Percentiles rank a stretch among this genome's conserved stretches.
Evolutionary conservation across 768 basidiomycete genomes (phyloP).

Genomic region (Podaxis sp.): DNA sequence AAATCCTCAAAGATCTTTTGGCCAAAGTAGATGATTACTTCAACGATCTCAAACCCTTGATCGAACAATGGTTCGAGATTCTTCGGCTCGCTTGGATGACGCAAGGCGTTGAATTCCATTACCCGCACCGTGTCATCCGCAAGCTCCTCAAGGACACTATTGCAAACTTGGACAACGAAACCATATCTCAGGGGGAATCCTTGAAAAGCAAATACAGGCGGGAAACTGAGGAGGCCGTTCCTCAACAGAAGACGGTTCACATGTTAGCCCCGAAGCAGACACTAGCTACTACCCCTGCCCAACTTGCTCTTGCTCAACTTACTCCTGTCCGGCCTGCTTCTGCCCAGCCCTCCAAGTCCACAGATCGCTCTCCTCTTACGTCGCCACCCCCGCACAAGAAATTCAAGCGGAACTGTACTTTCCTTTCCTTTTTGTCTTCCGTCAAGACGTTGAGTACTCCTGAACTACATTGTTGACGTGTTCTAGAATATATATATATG

Average conservation of each 20-base stretch:
- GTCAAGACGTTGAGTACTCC: too few relatives aligned
- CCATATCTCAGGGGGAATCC: background rate
- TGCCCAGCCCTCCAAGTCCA: too few relatives aligned
- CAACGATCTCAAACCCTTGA: background rate
- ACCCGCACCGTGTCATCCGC: background rate
- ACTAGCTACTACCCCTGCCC: too few relatives aligned
- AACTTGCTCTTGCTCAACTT: too few relatives aligned
- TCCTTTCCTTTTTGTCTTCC: too few relatives aligned
- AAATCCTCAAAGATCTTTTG: background rate
- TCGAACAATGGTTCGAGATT: background rate
- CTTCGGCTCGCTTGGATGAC: background rate
- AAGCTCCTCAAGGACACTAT: background rate
- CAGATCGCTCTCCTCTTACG: too few relatives aligned
- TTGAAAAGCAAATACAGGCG: too few relatives aligned
- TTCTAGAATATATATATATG: too few relatives aligned
- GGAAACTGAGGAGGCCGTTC: background rate
- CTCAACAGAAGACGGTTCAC: background rate
- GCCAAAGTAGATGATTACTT: background rate
- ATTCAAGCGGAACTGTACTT: too few relatives aligned
- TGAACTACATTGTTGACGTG: too few relatives aligned
- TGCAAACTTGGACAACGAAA: background rate
- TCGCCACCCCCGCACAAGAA: too few relatives aligned
- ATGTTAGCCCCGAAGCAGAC: background rate
- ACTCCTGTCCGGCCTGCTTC: too few relatives aligned
- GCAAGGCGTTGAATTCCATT: background rate